Evolutionary conservation across 73 alveolate species (phyloP).

Genomic region (Stentor coeruleus): DNA sequence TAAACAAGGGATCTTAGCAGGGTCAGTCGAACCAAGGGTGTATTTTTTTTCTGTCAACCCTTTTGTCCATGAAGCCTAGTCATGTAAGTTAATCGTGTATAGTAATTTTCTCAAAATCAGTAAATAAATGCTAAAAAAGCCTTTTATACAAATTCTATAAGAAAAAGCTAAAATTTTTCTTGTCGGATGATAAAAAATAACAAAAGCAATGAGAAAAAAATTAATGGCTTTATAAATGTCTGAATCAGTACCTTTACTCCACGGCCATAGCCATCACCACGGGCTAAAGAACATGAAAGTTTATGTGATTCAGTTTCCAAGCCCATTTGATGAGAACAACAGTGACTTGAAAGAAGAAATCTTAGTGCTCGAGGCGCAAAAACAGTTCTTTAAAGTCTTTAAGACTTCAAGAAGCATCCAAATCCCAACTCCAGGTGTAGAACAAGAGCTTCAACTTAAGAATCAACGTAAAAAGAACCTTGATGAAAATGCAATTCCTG

Average conservation of each 20-base stretch:
- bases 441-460: background rate
- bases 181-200: too few relatives aligned
- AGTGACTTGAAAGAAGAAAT: background rate
- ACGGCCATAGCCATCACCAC: background rate
- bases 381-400: background rate
- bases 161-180: too few relatives aligned
- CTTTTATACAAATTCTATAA: too few relatives aligned
- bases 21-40: background rate
- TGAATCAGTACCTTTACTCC: background rate
- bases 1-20: constrained; percentile 9
- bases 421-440: background rate
- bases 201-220: background rate
- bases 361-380: background rate
- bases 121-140: too few relatives aligned
- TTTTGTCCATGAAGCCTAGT: background rate
- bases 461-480: background rate
- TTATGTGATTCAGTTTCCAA: background rate
- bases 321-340: background rate
- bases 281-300: background rate
- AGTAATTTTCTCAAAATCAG: too few relatives aligned
- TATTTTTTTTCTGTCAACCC: background rate
- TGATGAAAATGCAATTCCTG: background rate
- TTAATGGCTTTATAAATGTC: background rate
- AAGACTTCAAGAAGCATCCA: background rate
- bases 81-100: too few relatives aligned